Conservation (phyloP, 2,329 filamentous ascomycete genomes). For the Nemania sp. region DNA sequence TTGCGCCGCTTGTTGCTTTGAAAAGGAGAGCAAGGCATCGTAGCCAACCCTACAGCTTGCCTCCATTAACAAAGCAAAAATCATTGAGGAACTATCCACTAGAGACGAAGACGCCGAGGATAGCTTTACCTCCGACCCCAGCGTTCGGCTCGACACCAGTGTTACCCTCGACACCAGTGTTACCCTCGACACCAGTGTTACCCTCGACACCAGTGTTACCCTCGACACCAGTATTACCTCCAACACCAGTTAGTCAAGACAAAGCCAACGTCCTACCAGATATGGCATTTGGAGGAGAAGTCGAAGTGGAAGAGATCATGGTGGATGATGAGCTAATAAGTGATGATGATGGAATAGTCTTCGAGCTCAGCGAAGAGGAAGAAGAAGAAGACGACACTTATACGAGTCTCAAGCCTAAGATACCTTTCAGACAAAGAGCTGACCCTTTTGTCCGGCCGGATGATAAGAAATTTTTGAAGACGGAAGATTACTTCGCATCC, state of each 20-base stretch:
- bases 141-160: no score
- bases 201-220: no score
- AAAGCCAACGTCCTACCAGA: neutral
- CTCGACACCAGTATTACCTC: no score
- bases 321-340: slow-evolving; percentile 14
- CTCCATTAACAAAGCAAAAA: slow-evolving; percentile 14
- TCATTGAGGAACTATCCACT: slow-evolving; percentile 1
- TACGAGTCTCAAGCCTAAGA: slow-evolving; percentile 31
- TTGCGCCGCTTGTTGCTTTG: slow-evolving; percentile 38
- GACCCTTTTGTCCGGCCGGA: slow-evolving; percentile 40
- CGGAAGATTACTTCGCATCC: slow-evolving; percentile 47
- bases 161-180: no score
- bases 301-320: slow-evolving; percentile 19
- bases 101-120: neutral
- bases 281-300: slow-evolving; percentile 21
- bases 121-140: neutral
- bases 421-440: slow-evolving; percentile 41
- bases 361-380: neutral
- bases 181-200: no score
- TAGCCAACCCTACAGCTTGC: neutral
- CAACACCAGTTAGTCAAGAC: neutral
- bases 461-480: slow-evolving; percentile 40
- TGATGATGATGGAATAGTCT: slow-evolving; percentile 14
- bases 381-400: neutral
- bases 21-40: slow-evolving; percentile 18